Base-by-base conservation (phyloP, 1,284 basidiomycete species). In the Ganoderma boninense region DNA sequence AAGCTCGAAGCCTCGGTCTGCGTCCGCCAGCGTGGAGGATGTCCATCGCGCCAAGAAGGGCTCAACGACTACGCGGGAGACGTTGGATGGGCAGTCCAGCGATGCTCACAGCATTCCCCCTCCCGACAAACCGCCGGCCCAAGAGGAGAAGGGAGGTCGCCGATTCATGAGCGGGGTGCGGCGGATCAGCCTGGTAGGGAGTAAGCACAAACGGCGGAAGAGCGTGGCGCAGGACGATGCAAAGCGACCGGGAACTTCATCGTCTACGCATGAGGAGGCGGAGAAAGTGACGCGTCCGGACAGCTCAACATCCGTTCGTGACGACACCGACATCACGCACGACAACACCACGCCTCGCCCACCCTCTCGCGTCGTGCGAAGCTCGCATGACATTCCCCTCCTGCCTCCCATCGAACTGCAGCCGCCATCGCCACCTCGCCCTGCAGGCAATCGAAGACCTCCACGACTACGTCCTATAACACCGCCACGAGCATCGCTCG, bases 381-480 rank as follows among this genome's bases (percentile, higher is more conserved):
- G 71, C 29, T 74, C 76, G 44, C 70, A 76, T 59, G 73, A 79
- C 68, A 67, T 77, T 40, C 56, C 65, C 8, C 71, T 90, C 29
- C 80, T 91, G n/a, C 90, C 89, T 2, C 90, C 89, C 2, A 91
- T 92, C 63, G 90, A 92, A 76, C 83, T 92, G 0, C 89, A 90
- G 66, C 91, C 91, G 0, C 90, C 91, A 2, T 92, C 90, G 0
- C 90, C 91, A 1, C 89, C 89, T 4, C 83, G 83, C 20, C 43
- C 23, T 32, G 69, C 67, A 38, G 64, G 62, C 20, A 67, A 68
- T 13, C 49, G 65, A 13, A 70, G 63, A 57, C 66, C 69, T 13
- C 64, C 67, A 10, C 67, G 62, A 14, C 26, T 42, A 42, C 62
- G 14, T 57, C 65, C 29, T 10, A 46, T 8, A 59, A 70, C 67